Evolutionary conservation across 768 basidiomycete genomes (phyloP).

Genomic region (Russula compacta): DNA sequence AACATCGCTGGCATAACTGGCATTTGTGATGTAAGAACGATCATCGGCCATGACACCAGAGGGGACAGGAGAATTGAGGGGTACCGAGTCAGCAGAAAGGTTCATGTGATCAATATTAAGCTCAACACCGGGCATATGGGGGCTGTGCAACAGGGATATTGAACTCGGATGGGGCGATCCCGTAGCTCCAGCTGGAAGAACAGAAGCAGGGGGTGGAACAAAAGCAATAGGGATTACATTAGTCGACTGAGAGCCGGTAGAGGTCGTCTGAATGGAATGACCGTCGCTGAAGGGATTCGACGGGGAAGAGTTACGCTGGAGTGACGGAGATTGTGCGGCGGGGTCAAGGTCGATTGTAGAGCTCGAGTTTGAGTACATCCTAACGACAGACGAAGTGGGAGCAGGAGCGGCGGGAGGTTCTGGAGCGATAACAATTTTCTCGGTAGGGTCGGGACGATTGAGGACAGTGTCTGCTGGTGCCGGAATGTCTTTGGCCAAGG

Average conservation of each 20-base stretch:
- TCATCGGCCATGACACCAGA: constrained; percentile 50
- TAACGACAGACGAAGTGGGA: constrained; percentile 30
- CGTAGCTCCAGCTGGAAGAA: constrained; percentile 18
- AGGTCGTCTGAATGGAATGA: constrained; percentile 70
- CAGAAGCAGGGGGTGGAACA: constrained; percentile 47
- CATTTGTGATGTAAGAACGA: constrained; percentile 64
- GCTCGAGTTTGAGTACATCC: constrained; percentile 39
- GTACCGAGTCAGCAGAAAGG: constrained; percentile 43
- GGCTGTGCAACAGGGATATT: constrained; percentile 32
- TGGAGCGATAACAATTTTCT: constrained; percentile 38
- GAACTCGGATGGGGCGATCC: too few relatives aligned
- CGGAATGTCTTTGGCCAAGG: constrained; percentile 42
- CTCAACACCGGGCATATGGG: constrained; percentile 50
- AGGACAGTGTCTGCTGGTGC: constrained; percentile 71
- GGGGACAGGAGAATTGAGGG: constrained; percentile 29
- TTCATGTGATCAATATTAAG: constrained; percentile 57
- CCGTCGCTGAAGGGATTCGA: constrained; percentile 70
- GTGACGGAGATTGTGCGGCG: constrained; percentile 26
- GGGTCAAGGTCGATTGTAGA: constrained; percentile 55
- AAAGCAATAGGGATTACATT: constrained; percentile 85
- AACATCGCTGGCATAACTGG: constrained; percentile 71
- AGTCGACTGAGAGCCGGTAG: constrained; percentile 65
- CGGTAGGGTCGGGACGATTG: constrained; percentile 72
- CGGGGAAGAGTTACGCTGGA: constrained; percentile 26
- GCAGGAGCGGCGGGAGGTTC: constrained; percentile 22